A percentile compares a stretch with the other conserved stretches of the same genome.
phyloP scores from a whole-genome alignment of 768 basidiomycete species.

The Leccinum barrowsii region DNA sequence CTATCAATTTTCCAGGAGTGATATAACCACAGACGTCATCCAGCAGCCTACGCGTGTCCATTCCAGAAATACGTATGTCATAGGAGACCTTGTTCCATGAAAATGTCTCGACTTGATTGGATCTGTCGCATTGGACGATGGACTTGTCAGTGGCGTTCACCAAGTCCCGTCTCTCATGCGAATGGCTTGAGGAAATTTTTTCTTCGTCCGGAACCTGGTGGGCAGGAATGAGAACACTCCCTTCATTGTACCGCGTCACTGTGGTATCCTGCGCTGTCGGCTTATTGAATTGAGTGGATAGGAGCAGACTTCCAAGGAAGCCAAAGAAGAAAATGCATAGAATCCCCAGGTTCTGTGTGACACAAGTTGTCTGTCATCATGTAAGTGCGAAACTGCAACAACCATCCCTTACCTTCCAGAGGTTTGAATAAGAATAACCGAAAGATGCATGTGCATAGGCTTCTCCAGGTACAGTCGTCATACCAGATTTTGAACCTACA shows the following conservation, averaged over 20 bases:
- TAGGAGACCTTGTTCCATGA: constrained; percentile 76
- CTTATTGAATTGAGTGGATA: constrained; percentile 34
- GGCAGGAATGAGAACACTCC: background rate
- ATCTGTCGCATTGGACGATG: constrained; percentile 13
- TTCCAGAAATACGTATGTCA: constrained; percentile 43
- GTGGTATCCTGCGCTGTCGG: constrained; percentile 29
- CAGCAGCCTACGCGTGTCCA: constrained; percentile 39
- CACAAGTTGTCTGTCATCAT: background rate
- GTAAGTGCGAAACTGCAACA: background rate
- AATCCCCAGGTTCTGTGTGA: constrained; percentile 40
- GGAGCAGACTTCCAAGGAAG: constrained; percentile 35
- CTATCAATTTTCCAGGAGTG: constrained; percentile 48
- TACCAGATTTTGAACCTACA: constrained; percentile 39
- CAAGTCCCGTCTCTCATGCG: background rate
- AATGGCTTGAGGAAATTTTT: background rate
- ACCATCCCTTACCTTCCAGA: constrained; percentile 37
- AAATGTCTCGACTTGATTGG: constrained; percentile 51
- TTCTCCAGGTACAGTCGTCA: constrained; percentile 39
- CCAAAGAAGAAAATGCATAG: constrained; percentile 40
- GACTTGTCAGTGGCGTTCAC: background rate
- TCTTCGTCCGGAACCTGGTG: constrained; percentile 20
- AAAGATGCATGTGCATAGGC: constrained; percentile 36
- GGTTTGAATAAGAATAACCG: constrained; percentile 24
- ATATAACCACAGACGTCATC: constrained; percentile 48
- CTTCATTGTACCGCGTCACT: constrained; percentile 23